A percentile compares a stretch with the other conserved stretches of the same genome.
Conservation (phyloP, 23 red algal species). For the Agarophyton chilense region DNA sequence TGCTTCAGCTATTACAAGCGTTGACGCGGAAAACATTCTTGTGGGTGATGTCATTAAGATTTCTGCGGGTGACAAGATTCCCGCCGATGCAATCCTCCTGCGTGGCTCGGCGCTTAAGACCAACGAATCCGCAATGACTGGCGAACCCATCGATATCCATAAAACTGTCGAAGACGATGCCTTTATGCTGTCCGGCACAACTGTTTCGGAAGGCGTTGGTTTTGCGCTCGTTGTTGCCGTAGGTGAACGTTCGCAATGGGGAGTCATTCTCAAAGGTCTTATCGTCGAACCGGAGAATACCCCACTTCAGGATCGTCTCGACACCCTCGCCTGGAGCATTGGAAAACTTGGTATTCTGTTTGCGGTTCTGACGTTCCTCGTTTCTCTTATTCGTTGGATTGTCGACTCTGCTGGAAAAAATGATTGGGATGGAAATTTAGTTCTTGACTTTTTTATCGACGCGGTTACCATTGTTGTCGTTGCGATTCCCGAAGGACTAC, state of each 20-base stretch:
- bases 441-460: conserved; percentile 82
- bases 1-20: conserved; percentile 17
- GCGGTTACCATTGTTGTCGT: conserved; percentile 94
- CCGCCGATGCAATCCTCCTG: conserved; percentile 82
- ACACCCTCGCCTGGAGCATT: conserved; percentile 76
- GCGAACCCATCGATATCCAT: conserved; percentile 77
- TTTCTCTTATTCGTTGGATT: conserved; percentile 90
- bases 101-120: conserved; percentile 71
- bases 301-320: conserved; percentile 84
- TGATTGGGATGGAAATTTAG: conserved; percentile 58
- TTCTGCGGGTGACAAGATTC: conserved; percentile 80
- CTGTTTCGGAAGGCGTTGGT: conserved; percentile 83
- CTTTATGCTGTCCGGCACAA: conserved; percentile 92
- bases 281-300: conserved; percentile 85
- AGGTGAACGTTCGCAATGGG: conserved; percentile 86
- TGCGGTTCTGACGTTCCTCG: conserved; percentile 65
- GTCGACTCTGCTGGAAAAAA: conserved; percentile 34
- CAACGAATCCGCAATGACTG: conserved; percentile 94
- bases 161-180: conserved; percentile 70
- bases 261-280: conserved; percentile 77
- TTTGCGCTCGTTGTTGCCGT: conserved; percentile 74
- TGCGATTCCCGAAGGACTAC: conserved; percentile 93
- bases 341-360: conserved; percentile 85
- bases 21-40: conserved; percentile 57
- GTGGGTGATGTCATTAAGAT: conserved; percentile 94